phyloP scores from a whole-genome alignment of 208 protist species.

The Endotrypanum monterogeii region DNA sequence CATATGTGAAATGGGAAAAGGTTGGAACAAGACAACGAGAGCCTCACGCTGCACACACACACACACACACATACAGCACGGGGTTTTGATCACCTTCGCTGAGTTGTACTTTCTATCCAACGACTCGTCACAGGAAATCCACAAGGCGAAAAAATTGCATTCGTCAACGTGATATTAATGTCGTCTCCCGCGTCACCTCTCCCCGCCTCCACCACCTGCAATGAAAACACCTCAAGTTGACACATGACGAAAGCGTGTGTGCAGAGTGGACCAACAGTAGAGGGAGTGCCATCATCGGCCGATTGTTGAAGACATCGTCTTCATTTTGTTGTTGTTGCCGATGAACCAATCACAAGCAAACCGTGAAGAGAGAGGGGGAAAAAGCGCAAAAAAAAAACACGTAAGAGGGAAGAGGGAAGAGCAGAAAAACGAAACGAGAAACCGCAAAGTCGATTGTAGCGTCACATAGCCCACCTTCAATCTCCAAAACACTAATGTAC shows the following conservation, averaged over 20 bases:
- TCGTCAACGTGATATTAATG: not conserved
- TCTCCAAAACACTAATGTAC: not conserved
- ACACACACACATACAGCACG: too few relatives aligned
- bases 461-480: not conserved
- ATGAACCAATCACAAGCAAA: too few relatives aligned
- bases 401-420: conserved; percentile 4
- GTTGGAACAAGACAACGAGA: conserved; percentile 12
- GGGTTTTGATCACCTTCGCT: not conserved
- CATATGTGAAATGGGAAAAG: too few relatives aligned
- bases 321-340: not conserved
- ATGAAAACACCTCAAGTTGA: not conserved
- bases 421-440: conserved; percentile 4
- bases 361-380: conserved; percentile 8
- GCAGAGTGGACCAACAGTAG: not conserved
- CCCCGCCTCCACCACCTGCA: not conserved
- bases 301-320: not conserved
- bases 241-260: too few relatives aligned
- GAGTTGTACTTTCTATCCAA: not conserved
- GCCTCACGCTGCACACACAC: too few relatives aligned
- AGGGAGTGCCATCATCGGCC: not conserved
- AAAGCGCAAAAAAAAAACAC: conserved; percentile 6
- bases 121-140: not conserved
- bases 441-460: not conserved
- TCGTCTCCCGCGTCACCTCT: not conserved
- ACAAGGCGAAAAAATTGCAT: not conserved